Percentiles rank a stretch among this genome's conserved stretches.
phyloP scores from a whole-genome alignment of 495 filamentous ascomycete species.

The Penicillium antarcticum region DNA sequence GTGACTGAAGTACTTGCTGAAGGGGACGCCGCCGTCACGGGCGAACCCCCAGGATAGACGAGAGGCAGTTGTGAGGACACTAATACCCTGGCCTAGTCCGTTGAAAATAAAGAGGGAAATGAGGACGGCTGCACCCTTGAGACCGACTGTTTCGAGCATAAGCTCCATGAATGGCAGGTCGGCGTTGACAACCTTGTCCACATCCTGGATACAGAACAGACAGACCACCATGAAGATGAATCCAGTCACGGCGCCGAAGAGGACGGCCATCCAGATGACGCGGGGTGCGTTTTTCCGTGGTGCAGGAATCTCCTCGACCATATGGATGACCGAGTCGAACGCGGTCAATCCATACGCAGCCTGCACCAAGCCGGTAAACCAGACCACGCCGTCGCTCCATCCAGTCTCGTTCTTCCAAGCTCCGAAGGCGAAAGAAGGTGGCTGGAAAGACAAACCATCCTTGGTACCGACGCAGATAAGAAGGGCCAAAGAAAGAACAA shows the following conservation, averaged over 20 bases:
- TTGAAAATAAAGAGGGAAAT: slow-evolving; percentile 50
- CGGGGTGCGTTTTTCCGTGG: slow-evolving; percentile 40
- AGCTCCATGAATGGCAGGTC: slow-evolving; percentile 46
- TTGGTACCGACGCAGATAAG: slow-evolving; percentile 43
- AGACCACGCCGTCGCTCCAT: slow-evolving; percentile 60
- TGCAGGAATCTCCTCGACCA: slow-evolving; percentile 51
- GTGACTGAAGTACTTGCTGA: slow-evolving; percentile 37
- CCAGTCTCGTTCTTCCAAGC: slow-evolving; percentile 59
- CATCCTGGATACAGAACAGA: slow-evolving; percentile 66
- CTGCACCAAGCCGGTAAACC: slow-evolving; percentile 61
- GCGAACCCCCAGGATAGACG: slow-evolving; percentile 54
- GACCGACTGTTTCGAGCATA: slow-evolving; percentile 38
- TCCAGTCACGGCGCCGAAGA: slow-evolving; percentile 52
- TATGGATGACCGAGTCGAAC: slow-evolving; percentile 62
- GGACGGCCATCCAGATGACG: slow-evolving; percentile 41
- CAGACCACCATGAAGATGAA: slow-evolving; percentile 74
- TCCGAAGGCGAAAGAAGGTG: slow-evolving; percentile 51
- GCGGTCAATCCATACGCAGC: slow-evolving; percentile 59
- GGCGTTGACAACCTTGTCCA: slow-evolving; percentile 53
- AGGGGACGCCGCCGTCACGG: slow-evolving; percentile 55
- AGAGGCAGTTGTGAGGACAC: slow-evolving; percentile 48
- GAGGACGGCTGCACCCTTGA: slow-evolving; percentile 33
- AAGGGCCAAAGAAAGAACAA: slow-evolving; percentile 40
- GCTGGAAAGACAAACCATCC: slow-evolving; percentile 36
- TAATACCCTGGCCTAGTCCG: slow-evolving; percentile 42